A percentile compares a stretch with the other conserved stretches of the same genome.
Conservation (phyloP, 768 basidiomycete genomes). For the Termitomyces sp. region DNA sequence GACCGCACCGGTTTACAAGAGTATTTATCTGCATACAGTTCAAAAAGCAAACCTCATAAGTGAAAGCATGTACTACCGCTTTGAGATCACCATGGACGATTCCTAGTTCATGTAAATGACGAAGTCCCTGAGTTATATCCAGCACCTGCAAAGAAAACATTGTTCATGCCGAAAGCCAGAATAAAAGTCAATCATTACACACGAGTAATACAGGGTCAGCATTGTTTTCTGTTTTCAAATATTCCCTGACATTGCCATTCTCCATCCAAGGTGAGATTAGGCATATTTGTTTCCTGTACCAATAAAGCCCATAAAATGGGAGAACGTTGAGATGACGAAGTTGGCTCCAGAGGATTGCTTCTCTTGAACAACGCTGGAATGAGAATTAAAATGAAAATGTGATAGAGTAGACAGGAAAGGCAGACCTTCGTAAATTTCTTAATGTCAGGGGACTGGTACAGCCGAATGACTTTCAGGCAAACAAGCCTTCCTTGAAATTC, state of each 20-base stretch:
- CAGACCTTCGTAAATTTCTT: not conserved
- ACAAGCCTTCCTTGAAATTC: not conserved
- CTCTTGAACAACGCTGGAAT: not conserved
- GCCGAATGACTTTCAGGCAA: not conserved
- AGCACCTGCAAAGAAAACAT: not conserved
- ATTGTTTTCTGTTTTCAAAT: not conserved
- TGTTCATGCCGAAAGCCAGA: not conserved
- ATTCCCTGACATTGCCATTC: not conserved
- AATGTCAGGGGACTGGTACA: not conserved
- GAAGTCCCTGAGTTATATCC: not conserved
- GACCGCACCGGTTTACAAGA: constrained; percentile 14
- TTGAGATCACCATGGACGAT: not conserved
- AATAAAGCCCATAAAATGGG: not conserved
- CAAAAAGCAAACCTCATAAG: not conserved
- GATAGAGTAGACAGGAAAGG: not conserved
- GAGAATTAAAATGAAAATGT: not conserved
- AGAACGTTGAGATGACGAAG: not conserved
- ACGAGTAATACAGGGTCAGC: not conserved
- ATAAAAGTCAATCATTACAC: not conserved
- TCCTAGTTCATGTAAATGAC: not conserved
- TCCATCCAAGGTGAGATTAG: constrained; percentile 2
- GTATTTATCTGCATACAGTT: constrained; percentile 16
- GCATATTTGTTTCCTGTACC: not conserved
- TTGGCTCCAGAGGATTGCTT: constrained; percentile 1
- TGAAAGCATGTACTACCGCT: not conserved